Evolutionary conservation across 768 basidiomycete species (phyloP).

Genomic region (Agrocybe pediades): DNA sequence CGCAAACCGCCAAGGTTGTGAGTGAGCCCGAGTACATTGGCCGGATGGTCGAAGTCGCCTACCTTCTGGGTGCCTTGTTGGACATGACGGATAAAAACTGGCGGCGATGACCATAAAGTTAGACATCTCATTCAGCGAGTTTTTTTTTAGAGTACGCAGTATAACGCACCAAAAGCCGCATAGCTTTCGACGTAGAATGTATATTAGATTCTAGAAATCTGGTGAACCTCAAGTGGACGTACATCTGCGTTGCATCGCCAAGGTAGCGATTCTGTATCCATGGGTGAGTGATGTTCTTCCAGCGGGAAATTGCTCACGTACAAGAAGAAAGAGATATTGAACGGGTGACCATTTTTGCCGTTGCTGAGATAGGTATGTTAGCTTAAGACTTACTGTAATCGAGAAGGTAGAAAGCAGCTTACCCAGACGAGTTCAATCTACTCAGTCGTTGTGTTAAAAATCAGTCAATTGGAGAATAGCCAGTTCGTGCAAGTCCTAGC

Average conservation of each 20-base stretch:
- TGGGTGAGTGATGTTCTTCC: neutral
- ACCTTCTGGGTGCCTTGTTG: neutral
- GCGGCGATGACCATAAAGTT: no score
- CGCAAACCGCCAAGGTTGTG: no score
- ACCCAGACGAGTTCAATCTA: neutral
- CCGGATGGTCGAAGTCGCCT: neutral
- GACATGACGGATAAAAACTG: neutral
- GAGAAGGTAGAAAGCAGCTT: neutral
- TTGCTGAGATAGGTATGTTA: neutral
- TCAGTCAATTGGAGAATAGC: neutral
- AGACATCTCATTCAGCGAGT: neutral
- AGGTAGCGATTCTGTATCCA: neutral
- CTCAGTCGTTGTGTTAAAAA: neutral
- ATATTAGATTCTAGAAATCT: neutral
- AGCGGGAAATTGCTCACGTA: neutral
- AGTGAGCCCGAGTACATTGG: no score
- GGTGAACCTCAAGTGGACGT: neutral
- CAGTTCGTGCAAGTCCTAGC: neutral
- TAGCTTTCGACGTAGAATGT: neutral
- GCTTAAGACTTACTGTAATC: neutral
- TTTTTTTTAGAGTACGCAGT: neutral
- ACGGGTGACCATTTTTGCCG: neutral
- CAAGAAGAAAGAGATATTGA: neutral
- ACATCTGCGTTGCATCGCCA: neutral
- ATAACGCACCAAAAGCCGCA: neutral